Base-by-base conservation (phyloP, 495 filamentous ascomycete species). In the Daldinia caldariorum region DNA sequence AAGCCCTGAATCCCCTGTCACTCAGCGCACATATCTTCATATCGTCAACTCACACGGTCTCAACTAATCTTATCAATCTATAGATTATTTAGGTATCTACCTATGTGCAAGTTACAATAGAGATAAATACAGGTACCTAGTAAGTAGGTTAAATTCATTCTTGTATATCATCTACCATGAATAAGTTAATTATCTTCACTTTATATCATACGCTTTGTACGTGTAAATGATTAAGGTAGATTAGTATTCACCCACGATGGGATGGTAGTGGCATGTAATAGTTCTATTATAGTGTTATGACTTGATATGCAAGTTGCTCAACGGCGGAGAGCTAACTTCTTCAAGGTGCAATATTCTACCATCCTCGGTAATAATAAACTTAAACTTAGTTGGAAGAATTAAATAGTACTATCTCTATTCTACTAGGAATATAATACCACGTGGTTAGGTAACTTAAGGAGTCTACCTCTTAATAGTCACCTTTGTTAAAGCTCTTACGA, bases 51-150 rank as follows among this genome's bases (percentile, higher is more conserved):
- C 3, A 26, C 26, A 26, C 3, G 26, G 26, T 26, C 26, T 26
- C 26, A 3, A 26, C 26, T 26, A 26, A 56, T 56, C 53, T 35
- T 56, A 37, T 56, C 53, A 56, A 56, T 37, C 53, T 53, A 14
- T 6, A 51, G 26, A 26, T 26, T 3, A 26, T 3, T n/a, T n/a
- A n/a, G n/a, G n/a, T 26, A 26, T 3, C 26, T 26, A 26, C 26
- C 26, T 26, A 26, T 26, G 26, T 10, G 20, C 43, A 10, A 10
- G 18, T 22, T 8, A 47, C 8, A 4, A 4, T 9, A 1, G 26
- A 26, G 26, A 3, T 26, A 26, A 26, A 1, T 26, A 26, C 26
- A 26, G 3, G 1, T 26, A 26, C 26, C 26, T 26, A 26, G n/a
- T n/a, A n/a, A n/a, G n/a, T n/a, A 26, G 26, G 1, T 26, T 26